Evolutionary conservation across 2,329 filamentous ascomycete genomes (phyloP).

Genomic region (Diaporthe destruens): DNA sequence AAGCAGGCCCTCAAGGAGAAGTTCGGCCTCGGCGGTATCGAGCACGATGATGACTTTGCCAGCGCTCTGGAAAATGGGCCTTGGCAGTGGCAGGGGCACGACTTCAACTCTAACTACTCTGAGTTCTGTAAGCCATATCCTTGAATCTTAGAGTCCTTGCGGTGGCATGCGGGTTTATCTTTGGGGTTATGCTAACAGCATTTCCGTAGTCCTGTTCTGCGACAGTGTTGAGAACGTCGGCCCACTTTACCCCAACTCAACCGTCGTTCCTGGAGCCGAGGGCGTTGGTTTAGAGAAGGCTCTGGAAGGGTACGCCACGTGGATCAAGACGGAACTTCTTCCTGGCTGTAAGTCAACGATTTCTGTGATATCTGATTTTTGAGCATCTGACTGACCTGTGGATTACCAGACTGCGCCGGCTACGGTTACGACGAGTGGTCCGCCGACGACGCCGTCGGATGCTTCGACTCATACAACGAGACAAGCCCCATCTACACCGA

Average conservation of each 20-base stretch:
- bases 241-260: conserved; percentile 57
- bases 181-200: conserved; percentile 55
- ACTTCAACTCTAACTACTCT: conserved; percentile 60
- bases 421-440: conserved; percentile 60
- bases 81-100: conserved; percentile 68
- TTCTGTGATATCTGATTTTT: accelerated
- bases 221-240: conserved; percentile 62
- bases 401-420: conserved; percentile 50
- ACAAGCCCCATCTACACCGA: conserved; percentile 57
- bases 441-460: conserved; percentile 59
- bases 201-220: conserved; percentile 53
- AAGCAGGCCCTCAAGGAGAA: conserved; percentile 61
- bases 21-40: conserved; percentile 61
- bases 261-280: conserved; percentile 58
- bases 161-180: not conserved
- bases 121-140: conserved; percentile 49
- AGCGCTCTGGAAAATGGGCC: conserved; percentile 67
- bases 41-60: conserved; percentile 60
- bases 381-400: conserved; percentile 40
- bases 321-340: conserved; percentile 56
- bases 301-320: conserved; percentile 64
- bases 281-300: conserved; percentile 66
- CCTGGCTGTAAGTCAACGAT: conserved; percentile 53
- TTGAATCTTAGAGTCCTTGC: conserved; percentile 45
- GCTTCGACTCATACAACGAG: conserved; percentile 60